phyloP scores from a whole-genome alignment of 768 basidiomycete genomes.

The Collybia sordida region DNA sequence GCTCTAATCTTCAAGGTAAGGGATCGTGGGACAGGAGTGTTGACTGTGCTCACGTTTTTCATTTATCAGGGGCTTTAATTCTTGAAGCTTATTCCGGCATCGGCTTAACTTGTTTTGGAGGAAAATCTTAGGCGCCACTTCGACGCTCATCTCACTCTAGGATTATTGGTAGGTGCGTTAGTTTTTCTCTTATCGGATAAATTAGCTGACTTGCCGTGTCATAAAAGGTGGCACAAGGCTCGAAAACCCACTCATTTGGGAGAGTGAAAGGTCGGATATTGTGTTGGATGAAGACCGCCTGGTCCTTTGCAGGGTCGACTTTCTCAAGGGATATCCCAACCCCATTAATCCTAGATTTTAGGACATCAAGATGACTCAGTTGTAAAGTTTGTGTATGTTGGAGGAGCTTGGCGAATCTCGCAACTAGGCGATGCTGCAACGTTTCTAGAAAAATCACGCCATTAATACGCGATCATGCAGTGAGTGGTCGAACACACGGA shows the following conservation, averaged over 20 bases:
- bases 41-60: conserved; percentile 51
- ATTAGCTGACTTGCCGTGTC: conserved; percentile 55
- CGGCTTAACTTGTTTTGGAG: conserved; percentile 75
- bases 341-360: conserved; percentile 49
- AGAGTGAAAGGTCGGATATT: conserved; percentile 66
- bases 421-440: conserved; percentile 65
- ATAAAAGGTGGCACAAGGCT: conserved; percentile 72
- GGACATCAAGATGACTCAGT: conserved; percentile 51
- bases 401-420: conserved; percentile 53
- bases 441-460: conserved; percentile 46
- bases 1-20: conserved; percentile 8
- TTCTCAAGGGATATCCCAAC: conserved; percentile 48
- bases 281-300: conserved; percentile 68
- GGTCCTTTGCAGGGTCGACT: conserved; percentile 61
- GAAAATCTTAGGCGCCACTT: conserved; percentile 71
- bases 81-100: conserved; percentile 60
- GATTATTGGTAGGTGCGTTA: conserved; percentile 3
- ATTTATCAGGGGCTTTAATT: conserved; percentile 56
- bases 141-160: conserved; percentile 63
- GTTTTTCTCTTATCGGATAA: neutral
- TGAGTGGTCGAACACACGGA: conserved; percentile 43
- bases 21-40: conserved; percentile 1
- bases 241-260: conserved; percentile 72
- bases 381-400: conserved; percentile 61
- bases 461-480: neutral